Evolutionary conservation across 345 rosid genomes (phyloP), one percentile per base, ranked within the genome.

Genomic region (Aquilaria malaccensis): DNA sequence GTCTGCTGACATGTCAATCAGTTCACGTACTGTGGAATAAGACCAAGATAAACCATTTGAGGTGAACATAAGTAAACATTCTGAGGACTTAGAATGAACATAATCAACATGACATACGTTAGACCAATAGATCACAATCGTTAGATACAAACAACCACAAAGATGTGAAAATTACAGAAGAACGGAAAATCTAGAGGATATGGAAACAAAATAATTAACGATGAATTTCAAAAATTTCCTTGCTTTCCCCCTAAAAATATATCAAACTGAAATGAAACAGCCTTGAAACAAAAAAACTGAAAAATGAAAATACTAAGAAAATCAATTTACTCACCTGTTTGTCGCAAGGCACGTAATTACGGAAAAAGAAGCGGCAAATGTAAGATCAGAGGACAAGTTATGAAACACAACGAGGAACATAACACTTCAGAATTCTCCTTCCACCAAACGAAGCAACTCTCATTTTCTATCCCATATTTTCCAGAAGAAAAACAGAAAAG

Each of bases 381-480:
- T 48, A 71, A 74, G 86, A 79, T 79, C 83, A 63, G 67, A 45
- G 50, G 22, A 22, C 22, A 22, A 22, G 22, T 22, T 22, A 51
- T 32, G 12, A 70, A 56, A 66, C n/a, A 61, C 50, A 53, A 64
- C 33, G 9, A 48, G 45, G 50, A 62, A 58, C 11, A 72, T 53
- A 62, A 61, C 43, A 5, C 59, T 59, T 55, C 72, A 55, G 63
- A 68, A 67, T 30, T 66, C 61, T 69, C 60, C 52, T 13, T 56
- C 74, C 63, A 53, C 51, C 67, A 63, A 59, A 56, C 62, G 22
- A 51, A 64, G 70, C 63, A 60, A n/a, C 32, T 56, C 60, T 65
- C 76, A 51, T 65, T 68, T 60, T 66, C 75, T 69, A 77, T 61
- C 84, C 83, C 83, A 82, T 69, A 59, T 64, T 74, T 78, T 52